These are phyloP conservation scores for Lepiota venenata DNA, from an alignment of 768 basidiomycete species.

Conservation along the genomic window DNA sequence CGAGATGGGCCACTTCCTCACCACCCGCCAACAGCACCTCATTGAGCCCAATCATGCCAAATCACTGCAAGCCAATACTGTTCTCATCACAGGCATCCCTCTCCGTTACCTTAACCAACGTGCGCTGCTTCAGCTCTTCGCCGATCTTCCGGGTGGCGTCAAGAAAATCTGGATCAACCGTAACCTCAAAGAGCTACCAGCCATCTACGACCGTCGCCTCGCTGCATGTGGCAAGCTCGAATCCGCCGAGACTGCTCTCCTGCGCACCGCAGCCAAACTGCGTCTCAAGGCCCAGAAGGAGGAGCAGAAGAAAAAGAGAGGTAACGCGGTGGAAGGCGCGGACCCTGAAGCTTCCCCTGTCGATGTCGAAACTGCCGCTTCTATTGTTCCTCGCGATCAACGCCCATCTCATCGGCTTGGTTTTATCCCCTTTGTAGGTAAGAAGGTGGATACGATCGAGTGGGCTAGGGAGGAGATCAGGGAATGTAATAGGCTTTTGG, in stretches of 20 bases:
- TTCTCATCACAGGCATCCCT: conserved; percentile 90
- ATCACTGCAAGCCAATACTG: conserved; percentile 83
- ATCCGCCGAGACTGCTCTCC: conserved; percentile 73
- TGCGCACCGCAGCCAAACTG: conserved; percentile 76
- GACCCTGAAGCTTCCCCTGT: conserved; percentile 19
- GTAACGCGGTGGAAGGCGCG: conserved; percentile 12
- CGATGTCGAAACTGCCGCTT: conserved; percentile 18
- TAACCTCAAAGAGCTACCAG: conserved; percentile 84
- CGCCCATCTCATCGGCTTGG: conserved; percentile 80
- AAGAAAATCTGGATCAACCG: conserved; percentile 91
- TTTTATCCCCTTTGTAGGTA: conserved; percentile 59
- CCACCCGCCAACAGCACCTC: conserved; percentile 78
- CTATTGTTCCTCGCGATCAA: conserved; percentile 58
- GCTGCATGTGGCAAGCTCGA: conserved; percentile 80
- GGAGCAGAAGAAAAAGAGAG: conserved; percentile 28
- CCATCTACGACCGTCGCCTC: conserved; percentile 72
- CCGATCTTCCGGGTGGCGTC: conserved; percentile 87
- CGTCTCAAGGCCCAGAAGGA: conserved; percentile 53
- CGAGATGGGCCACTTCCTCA: conserved; percentile 82
- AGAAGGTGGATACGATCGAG: conserved; percentile 92
- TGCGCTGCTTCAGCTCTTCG: conserved; percentile 66
- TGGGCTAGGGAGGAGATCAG: conserved; percentile 81
- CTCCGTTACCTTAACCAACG: conserved; percentile 68
- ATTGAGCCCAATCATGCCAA: conserved; percentile 69
- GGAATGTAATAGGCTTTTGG: conserved; percentile 47